These are phyloP conservation scores for Neurospora sp. DNA, from an alignment of 2,329 filamentous ascomycete genomes.

Conservation along the genomic window DNA sequence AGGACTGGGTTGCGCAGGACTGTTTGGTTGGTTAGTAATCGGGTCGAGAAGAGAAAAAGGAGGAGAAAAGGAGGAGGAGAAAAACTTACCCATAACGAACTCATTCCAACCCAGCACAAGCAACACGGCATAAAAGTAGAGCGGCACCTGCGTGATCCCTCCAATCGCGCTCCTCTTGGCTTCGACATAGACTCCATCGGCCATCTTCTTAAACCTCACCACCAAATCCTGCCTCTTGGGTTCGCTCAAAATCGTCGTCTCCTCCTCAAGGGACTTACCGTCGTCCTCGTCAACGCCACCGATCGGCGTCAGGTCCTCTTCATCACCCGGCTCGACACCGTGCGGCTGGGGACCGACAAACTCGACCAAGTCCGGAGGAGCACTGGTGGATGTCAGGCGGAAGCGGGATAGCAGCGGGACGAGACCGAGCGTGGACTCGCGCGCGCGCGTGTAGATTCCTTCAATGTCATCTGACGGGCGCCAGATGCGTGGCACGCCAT, in stretches of 20 bases:
- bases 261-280: conserved; percentile 87
- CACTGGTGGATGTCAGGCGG: conserved; percentile 62
- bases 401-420: conserved; percentile 86
- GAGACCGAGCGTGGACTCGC: conserved; percentile 83
- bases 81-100: conserved; percentile 72
- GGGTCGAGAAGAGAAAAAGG: conserved; percentile 3
- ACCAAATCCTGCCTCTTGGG: conserved; percentile 84
- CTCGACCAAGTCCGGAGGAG: conserved; percentile 68
- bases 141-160: conserved; percentile 82
- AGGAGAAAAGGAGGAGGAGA: not conserved
- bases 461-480: conserved; percentile 95
- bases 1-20: conserved; percentile 90
- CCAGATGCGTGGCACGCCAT: conserved; percentile 93
- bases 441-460: conserved; percentile 82
- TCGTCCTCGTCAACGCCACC: conserved; percentile 92
- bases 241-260: conserved; percentile 91
- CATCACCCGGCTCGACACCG: conserved; percentile 69
- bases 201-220: conserved; percentile 95
- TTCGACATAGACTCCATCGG: conserved; percentile 95
- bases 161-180: conserved; percentile 95
- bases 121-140: conserved; percentile 88
- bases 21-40: conserved; percentile 27
- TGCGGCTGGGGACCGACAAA: conserved; percentile 75
- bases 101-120: conserved; percentile 98
- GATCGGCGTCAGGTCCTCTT: conserved; percentile 81